These are phyloP conservation scores for Kodamaea kakaduensis DNA, from an alignment of 805 yeast species.

Conservation along the genomic window DNA sequence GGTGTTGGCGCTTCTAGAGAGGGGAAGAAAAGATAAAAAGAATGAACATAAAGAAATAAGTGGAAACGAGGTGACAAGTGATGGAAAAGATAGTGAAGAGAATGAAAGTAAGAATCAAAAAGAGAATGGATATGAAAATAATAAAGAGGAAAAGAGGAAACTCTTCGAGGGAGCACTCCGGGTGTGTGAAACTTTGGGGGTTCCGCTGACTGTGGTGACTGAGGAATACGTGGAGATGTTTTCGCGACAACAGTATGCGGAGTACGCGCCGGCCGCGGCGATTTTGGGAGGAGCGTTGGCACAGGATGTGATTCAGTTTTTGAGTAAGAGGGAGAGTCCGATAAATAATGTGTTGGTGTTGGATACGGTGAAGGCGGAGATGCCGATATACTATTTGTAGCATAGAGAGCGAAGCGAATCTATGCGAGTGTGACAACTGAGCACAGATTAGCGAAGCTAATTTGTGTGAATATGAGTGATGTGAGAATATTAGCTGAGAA, in stretches of 20 bases:
- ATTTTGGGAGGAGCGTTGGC: slow-evolving; percentile 85
- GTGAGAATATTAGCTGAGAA: no score
- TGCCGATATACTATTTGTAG: slow-evolving; percentile 66
- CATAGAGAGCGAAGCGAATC: neutral
- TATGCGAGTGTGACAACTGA: no score
- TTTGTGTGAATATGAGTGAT: no score
- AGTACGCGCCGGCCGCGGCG: slow-evolving; percentile 81
- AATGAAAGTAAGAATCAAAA: no score
- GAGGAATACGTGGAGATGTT: slow-evolving; percentile 41
- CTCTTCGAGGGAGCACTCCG: slow-evolving; percentile 25
- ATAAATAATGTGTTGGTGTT: slow-evolving; percentile 75
- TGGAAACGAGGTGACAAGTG: slow-evolving; percentile 13
- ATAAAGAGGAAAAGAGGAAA: slow-evolving; percentile 22
- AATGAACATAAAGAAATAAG: no score
- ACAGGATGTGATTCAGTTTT: slow-evolving; percentile 82
- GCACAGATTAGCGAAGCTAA: no score
- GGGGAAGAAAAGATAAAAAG: no score
- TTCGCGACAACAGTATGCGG: slow-evolving; percentile 51
- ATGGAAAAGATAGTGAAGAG: no score
- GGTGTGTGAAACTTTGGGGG: slow-evolving; percentile 29
- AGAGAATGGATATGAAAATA: no score
- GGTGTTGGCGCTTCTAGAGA: slow-evolving; percentile 55
- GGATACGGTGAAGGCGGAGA: slow-evolving; percentile 66
- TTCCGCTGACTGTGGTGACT: slow-evolving; percentile 44
- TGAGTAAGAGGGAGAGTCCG: slow-evolving; percentile 75